A percentile compares a stretch with the other conserved stretches of the same genome.
Conservation (phyloP, 192 early-diverging fungal genomes). For the Geranomyces variabilis region DNA sequence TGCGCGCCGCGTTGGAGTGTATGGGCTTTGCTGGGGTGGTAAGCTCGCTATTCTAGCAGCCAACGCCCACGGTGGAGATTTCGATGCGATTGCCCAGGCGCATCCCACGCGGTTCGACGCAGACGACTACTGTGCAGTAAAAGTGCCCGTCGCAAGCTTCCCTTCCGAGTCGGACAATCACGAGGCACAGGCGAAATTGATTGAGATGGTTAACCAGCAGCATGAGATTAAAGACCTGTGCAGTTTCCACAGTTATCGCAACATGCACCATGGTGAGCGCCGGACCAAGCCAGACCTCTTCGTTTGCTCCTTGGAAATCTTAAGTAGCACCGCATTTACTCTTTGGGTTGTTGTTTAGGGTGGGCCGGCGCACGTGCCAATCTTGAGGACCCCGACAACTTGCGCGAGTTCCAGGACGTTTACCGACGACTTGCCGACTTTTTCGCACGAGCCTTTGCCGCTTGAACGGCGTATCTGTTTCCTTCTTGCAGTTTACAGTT, state of each 20-base stretch:
- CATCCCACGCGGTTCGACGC: conserved; percentile 66
- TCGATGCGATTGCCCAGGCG: conserved; percentile 55
- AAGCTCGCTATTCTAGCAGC: conserved; percentile 55
- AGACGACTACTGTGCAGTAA: conserved; percentile 53
- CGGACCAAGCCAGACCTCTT: too few species aligned
- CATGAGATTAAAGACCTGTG: conserved; percentile 46
- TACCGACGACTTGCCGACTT: conserved; percentile 11
- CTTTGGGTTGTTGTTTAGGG: neutral
- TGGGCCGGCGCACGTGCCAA: conserved; percentile 25
- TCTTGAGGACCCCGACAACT: conserved; percentile 2
- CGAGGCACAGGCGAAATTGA: conserved; percentile 50
- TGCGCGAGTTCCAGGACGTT: conserved; percentile 15
- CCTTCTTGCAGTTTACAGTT: too few species aligned
- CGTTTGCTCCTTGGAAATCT: neutral
- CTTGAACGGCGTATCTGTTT: neutral
- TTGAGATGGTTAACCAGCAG: conserved; percentile 45
- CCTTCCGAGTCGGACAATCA: conserved; percentile 65
- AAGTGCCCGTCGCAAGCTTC: conserved; percentile 63
- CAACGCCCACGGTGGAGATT: conserved; percentile 38
- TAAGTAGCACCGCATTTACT: neutral
- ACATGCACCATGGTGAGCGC: conserved; percentile 25
- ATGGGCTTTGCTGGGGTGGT: conserved; percentile 78
- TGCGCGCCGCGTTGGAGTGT: conserved; percentile 50
- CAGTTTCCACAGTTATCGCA: conserved; percentile 1
- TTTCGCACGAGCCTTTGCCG: conserved; percentile 1